Evolutionary conservation across 2,329 filamentous ascomycete species (phyloP), one percentile per base, ranked within the genome.

Genomic region (Ceratocystis ficicola): DNA sequence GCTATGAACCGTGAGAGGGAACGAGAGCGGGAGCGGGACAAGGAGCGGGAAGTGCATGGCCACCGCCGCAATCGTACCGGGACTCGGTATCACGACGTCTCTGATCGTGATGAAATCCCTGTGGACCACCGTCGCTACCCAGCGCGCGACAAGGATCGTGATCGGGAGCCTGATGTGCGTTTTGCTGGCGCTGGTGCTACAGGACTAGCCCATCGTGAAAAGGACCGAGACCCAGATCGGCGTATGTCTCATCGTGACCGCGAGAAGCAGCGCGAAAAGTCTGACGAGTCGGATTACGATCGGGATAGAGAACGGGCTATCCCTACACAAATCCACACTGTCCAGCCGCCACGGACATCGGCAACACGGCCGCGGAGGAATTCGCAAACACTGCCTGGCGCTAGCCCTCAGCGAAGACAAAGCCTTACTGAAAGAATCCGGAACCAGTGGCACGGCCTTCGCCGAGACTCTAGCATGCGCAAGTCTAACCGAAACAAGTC

Each of bases 11-110:
- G 61, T 25, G 61, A 63, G 12, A 41, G 41, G 4, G 36, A 62
- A 17, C 50, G 66, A 65, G 69, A 72, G 28, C 70, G 72, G 41
- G 71, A 72, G 1, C 41, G 66, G 1, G 60, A 68, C 48, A 30
- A 63, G 62, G 46, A 66, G 62, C 6, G 66, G 65, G 30, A 66
- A 44, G 46, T 66, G 57, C 41, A 60, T 41, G 59, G 67, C 30
- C 60, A 70, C 20, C 44, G 64, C 8, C 48, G 67, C 63, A 50
- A 68, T 57, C 52, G 20, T 62, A 44, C 62, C 25, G 36, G 52
- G 8, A 52, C 44, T 12, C 66, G 66, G 7, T 65, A 65, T 52
- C 55, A 67, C 8, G 66, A 67, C 12, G 36, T 62, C 8, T 67
- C 62, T 3, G 70, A 67, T 68, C 69, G 62, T 66, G 68, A 68